A percentile compares a stretch with the other conserved stretches of the same genome.
Conservation (phyloP, 345 rosid genomes). For the Ailanthus altissimus region DNA sequence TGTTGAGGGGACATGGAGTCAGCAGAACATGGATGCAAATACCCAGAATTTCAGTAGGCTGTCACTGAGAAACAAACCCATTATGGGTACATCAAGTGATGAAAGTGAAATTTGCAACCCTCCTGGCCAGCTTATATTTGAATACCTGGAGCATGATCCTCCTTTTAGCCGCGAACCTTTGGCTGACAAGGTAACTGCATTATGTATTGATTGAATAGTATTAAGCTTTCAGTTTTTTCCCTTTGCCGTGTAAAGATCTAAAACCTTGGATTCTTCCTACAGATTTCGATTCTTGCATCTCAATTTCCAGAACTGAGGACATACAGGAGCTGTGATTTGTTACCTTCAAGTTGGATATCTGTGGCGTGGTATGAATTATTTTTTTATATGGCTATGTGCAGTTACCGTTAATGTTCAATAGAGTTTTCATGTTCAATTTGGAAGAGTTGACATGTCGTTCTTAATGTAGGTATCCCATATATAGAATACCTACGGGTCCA, state of each 20-base stretch:
- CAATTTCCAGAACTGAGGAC: slow-evolving; percentile 71
- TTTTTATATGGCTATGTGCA: neutral
- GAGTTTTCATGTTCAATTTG: neutral
- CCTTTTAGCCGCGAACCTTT: slow-evolving; percentile 87
- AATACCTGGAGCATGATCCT: slow-evolving; percentile 72
- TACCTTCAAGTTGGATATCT: slow-evolving; percentile 87
- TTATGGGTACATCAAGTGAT: slow-evolving; percentile 59
- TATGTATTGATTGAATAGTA: neutral
- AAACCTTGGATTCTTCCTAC: slow-evolving; percentile 13
- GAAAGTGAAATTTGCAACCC: slow-evolving; percentile 57
- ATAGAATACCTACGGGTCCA: slow-evolving; percentile 82
- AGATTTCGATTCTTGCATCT: slow-evolving; percentile 79
- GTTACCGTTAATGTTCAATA: neutral
- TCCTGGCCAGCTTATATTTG: slow-evolving; percentile 58
- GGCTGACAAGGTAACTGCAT: slow-evolving; percentile 65
- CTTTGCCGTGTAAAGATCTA: neutral
- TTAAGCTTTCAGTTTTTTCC: neutral
- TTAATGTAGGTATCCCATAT: slow-evolving; percentile 71
- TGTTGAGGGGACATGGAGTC: slow-evolving; percentile 33
- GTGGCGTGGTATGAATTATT: slow-evolving; percentile 73
- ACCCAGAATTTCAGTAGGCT: slow-evolving; percentile 46
- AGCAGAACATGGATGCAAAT: slow-evolving; percentile 38
- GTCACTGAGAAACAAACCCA: slow-evolving; percentile 48
- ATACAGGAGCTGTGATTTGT: slow-evolving; percentile 77
- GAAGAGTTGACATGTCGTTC: neutral